Evolutionary conservation across 2,329 filamentous ascomycete genomes (phyloP).

Genomic region (Alternaria rosae): DNA sequence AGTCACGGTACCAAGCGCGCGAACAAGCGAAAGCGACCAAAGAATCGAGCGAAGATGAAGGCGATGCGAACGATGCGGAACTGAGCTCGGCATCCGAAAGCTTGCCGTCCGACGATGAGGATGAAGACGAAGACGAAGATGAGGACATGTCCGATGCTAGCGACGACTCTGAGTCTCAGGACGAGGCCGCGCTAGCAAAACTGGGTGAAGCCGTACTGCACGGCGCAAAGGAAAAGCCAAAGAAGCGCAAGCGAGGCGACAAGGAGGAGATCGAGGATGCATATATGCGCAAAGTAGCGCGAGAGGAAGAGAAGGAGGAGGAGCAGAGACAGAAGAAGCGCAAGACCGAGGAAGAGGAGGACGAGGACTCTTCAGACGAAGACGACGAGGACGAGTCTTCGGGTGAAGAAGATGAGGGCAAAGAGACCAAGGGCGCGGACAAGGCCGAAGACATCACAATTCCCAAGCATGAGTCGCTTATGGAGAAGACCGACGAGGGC

Average conservation of each 20-base stretch:
- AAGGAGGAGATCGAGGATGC: conserved; percentile 73
- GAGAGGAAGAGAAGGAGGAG: conserved; percentile 54
- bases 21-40: conserved; percentile 28
- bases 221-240: conserved; percentile 41
- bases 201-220: conserved; percentile 35
- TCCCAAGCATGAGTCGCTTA: conserved; percentile 60
- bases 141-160: conserved; percentile 40
- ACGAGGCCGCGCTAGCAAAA: conserved; percentile 35
- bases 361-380: conserved; percentile 5
- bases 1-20: conserved; percentile 48
- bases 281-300: conserved; percentile 71
- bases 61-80: conserved; percentile 46
- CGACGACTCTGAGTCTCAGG: conserved; percentile 28
- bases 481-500: conserved; percentile 48
- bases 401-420: conserved; percentile 47
- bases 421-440: conserved; percentile 31
- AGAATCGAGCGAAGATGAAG: conserved; percentile 61
- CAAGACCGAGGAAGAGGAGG: conserved; percentile 40
- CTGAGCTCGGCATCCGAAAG: conserved; percentile 26
- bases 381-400: conserved; percentile 25
- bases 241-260: conserved; percentile 60
- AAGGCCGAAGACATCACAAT: conserved; percentile 59
- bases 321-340: conserved; percentile 49
- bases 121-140: conserved; percentile 39
- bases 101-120: conserved; percentile 20